phyloP scores from a whole-genome alignment of 2,329 filamentous ascomycete genomes.

The Cytospora mali region DNA sequence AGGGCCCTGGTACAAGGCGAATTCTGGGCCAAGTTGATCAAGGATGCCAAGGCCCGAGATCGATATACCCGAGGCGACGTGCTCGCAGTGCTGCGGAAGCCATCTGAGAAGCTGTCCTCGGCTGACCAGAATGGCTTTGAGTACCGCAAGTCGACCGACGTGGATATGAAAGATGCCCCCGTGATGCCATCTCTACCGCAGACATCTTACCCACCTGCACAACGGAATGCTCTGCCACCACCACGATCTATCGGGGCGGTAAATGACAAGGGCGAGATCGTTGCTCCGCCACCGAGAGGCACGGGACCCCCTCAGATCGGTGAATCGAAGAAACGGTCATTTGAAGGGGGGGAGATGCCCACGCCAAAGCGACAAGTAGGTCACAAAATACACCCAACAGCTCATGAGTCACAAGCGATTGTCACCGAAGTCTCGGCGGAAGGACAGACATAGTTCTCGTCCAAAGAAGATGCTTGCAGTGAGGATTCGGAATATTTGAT shows the following conservation, averaged over 20 bases:
- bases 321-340: constrained; percentile 46
- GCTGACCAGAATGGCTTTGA: constrained; percentile 26
- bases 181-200: not conserved
- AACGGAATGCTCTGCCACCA: not conserved
- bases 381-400: constrained; percentile 25
- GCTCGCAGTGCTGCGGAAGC: constrained; percentile 50
- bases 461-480: constrained; percentile 6
- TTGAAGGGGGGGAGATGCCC: constrained; percentile 42
- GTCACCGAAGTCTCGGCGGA: not conserved
- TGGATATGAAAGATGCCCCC: constrained; percentile 34
- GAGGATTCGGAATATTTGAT: not conserved
- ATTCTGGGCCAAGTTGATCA: constrained; percentile 86
- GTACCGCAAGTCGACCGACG: constrained; percentile 28
- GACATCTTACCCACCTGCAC: not conserved
- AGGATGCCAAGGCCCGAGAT: constrained; percentile 74
- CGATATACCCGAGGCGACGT: constrained; percentile 73
- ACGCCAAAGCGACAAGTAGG: constrained; percentile 46
- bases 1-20: constrained; percentile 82
- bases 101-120: constrained; percentile 41
- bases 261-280: constrained; percentile 36
- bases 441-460: not conserved
- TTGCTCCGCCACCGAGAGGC: constrained; percentile 27
- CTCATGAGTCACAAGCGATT: not conserved
- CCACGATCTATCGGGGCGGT: constrained; percentile 26
- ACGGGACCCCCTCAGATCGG: constrained; percentile 20